These are phyloP conservation scores for Tetracladium maxilliforme DNA, from an alignment of 2,329 filamentous ascomycete genomes.

Conservation along the genomic window DNA sequence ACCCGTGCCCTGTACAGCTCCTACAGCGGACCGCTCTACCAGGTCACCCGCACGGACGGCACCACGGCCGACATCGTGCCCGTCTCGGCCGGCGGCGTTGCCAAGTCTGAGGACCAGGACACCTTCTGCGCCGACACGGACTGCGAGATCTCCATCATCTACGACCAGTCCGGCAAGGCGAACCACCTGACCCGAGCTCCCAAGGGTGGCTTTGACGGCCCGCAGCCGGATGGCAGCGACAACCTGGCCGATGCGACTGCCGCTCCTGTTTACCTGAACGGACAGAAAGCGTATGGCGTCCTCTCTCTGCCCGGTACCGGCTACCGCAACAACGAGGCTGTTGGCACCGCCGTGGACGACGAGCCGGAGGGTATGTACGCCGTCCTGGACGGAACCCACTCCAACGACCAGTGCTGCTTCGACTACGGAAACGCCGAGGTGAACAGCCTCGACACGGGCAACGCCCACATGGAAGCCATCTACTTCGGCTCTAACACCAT, in stretches of 20 bases:
- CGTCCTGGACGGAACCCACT: slow-evolving; percentile 43
- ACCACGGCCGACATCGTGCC: slow-evolving; percentile 32
- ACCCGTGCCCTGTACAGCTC: slow-evolving; percentile 43
- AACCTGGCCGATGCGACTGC: slow-evolving; percentile 42
- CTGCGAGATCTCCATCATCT: slow-evolving; percentile 48
- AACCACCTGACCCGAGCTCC: slow-evolving; percentile 51
- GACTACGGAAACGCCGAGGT: slow-evolving; percentile 44
- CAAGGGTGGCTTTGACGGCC: slow-evolving; percentile 38
- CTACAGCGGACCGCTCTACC: slow-evolving; percentile 40
- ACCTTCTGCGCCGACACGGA: slow-evolving; percentile 43
- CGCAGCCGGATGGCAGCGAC: slow-evolving; percentile 40
- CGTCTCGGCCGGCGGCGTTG: slow-evolving; percentile 42
- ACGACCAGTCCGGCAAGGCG: slow-evolving; percentile 46
- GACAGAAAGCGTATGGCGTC: slow-evolving; percentile 48
- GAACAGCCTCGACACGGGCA: slow-evolving; percentile 35
- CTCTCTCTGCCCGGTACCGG: slow-evolving; percentile 46
- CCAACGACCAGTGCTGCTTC: slow-evolving; percentile 40
- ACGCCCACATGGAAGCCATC: slow-evolving; percentile 55
- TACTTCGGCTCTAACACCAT: slow-evolving; percentile 41
- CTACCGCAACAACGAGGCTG: slow-evolving; percentile 42
- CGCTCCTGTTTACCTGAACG: slow-evolving; percentile 45
- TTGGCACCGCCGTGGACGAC: slow-evolving; percentile 37
- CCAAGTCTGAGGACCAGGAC: slow-evolving; percentile 45
- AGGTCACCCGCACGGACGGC: slow-evolving; percentile 38
- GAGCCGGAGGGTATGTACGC: slow-evolving; percentile 44